Base-by-base conservation (phyloP, 1,284 basidiomycete species). In the Anthracocystis setariae region DNA sequence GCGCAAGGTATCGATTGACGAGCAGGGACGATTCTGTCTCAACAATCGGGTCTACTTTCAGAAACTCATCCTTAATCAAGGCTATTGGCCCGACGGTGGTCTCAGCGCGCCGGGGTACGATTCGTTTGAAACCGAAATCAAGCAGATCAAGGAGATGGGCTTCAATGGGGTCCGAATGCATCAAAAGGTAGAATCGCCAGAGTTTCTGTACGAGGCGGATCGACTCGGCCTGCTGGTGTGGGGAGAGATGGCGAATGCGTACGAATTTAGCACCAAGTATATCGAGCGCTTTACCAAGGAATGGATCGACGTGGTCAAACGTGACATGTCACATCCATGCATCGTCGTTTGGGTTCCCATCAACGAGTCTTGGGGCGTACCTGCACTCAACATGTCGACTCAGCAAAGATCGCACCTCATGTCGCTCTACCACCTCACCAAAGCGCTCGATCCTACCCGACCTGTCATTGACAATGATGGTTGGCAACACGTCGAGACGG, bases 191-290 rank as follows among this genome's bases (percentile, higher is more conserved):
- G 74, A 74, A 42, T 50, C 50, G 27, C 64, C 48, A 1, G 35
- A 56, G 1, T 77, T 57, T 32, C 43, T 74, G 4, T 73, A 38
- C 51, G 54, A 58, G 32, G 67, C 72, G 8, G 74, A 75, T 37
- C 50, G 61, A 4, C 55, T 74, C 9, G 73, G 73, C 5, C 50
- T 72, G 50, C 54, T 76, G 10, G 72, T 76, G 1, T 76, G 74
- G 74, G 60, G 68, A 7, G 73, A 76, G 56, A 69, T 69, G 68
- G 68, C 68, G 13, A 77, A 74, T 33, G 67, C 73, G 13, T 75
- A 73, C 54, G 69, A 74, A 32, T 77, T 51, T 44, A 65, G 55
- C 39, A 51, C 48, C 4, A 50, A 13, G 10, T 65, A 69, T 38
- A 43, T 63, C 32, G 58, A 66, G 18, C 50, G 61, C 8, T 75